Evolutionary conservation across 176 grass and related monocot species (phyloP).

Genomic region (Raddia distichophylla): DNA sequence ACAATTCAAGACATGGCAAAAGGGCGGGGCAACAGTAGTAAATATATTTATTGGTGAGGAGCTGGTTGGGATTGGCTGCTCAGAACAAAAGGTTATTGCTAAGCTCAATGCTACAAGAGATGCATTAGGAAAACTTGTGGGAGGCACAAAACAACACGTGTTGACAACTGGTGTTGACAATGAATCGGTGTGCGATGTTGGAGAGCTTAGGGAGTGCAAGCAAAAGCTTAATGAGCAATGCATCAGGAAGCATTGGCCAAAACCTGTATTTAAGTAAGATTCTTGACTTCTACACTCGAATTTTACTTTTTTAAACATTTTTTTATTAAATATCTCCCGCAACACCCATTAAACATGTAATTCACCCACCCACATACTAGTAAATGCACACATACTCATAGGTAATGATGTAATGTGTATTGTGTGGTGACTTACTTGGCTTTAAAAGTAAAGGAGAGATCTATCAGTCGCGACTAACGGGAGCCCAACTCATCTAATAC

Average conservation of each 20-base stretch:
- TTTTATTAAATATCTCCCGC: background rate
- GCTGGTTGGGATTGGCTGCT: constrained; percentile 67
- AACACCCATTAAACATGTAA: background rate
- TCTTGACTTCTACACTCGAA: constrained; percentile 20
- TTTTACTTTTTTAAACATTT: constrained; percentile 6
- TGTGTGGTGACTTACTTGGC: no score
- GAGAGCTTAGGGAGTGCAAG: constrained; percentile 64
- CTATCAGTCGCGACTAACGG: no score
- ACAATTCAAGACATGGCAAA: constrained; percentile 64
- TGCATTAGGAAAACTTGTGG: constrained; percentile 61
- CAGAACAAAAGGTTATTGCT: constrained; percentile 73
- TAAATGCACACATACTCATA: no score
- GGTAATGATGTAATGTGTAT: background rate
- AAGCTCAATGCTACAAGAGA: constrained; percentile 81
- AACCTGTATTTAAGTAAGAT: constrained; percentile 76
- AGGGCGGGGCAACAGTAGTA: constrained; percentile 47
- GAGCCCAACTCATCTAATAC: no score
- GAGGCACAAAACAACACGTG: constrained; percentile 15
- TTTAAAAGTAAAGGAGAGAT: no score
- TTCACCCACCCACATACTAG: background rate
- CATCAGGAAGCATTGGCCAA: constrained; percentile 55
- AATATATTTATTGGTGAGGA: constrained; percentile 61
- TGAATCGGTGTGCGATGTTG: constrained; percentile 32
- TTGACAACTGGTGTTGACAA: constrained; percentile 5
- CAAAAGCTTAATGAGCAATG: constrained; percentile 75